Conservation (phyloP, 306 rosid genomes). For the Vigna unguiculata region DNA sequence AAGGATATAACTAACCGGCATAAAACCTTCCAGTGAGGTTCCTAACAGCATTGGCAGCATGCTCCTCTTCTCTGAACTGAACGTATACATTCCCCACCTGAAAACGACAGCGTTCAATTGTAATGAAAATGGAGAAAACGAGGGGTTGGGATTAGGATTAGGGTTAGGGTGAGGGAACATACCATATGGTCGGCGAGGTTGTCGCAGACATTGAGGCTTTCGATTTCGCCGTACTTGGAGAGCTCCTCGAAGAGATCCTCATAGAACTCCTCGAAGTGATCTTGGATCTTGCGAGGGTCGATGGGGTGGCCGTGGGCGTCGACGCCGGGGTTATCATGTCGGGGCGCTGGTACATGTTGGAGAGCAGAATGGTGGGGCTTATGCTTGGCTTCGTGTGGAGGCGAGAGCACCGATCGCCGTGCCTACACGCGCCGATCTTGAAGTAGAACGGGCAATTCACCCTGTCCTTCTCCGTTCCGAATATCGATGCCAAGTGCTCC, state of each 20-base stretch:
- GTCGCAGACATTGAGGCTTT: constrained; percentile 75
- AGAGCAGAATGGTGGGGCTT: constrained; percentile 71
- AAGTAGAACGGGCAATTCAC: constrained; percentile 84
- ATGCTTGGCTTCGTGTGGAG: constrained; percentile 79
- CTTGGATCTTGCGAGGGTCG: constrained; percentile 67
- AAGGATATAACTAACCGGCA: constrained; percentile 55
- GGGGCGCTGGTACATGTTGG: constrained; percentile 82
- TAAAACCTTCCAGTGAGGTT: constrained; percentile 72
- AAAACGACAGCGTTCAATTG: not conserved
- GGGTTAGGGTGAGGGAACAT: not conserved
- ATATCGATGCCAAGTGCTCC: constrained; percentile 77
- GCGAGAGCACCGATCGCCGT: constrained; percentile 74
- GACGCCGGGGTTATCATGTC: constrained; percentile 82
- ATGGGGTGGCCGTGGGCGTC: constrained; percentile 67
- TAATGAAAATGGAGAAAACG: not conserved
- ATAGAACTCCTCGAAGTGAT: constrained; percentile 76
- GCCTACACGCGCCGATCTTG: constrained; percentile 85
- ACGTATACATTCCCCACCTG: constrained; percentile 83
- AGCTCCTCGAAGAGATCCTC: constrained; percentile 75
- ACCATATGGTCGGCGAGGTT: constrained; percentile 85
- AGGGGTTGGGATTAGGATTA: too few species aligned
- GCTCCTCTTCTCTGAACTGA: constrained; percentile 77
- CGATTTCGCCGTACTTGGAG: constrained; percentile 70
- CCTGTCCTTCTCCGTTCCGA: constrained; percentile 80
- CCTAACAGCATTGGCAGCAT: constrained; percentile 64